Conservation (phyloP, 768 basidiomycete genomes). For the Tephrocybe sp. region DNA sequence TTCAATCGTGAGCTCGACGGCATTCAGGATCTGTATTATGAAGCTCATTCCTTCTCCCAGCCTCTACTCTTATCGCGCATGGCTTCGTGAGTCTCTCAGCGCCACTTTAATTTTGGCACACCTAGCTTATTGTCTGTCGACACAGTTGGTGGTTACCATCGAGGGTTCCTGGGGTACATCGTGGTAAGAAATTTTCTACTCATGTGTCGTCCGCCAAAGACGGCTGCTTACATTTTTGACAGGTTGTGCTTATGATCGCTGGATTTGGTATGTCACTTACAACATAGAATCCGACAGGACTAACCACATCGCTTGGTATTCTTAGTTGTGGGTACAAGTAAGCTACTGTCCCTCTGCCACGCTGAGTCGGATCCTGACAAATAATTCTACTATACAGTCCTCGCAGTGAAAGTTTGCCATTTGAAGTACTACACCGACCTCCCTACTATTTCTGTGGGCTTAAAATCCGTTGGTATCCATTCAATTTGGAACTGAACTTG, state of each 20-base stretch:
- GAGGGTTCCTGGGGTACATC: constrained; percentile 34
- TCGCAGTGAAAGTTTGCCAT: constrained; percentile 23
- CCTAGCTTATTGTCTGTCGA: neutral
- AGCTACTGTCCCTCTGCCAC: no score
- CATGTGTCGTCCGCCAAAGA: neutral
- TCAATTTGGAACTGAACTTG: neutral
- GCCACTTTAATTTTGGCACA: neutral
- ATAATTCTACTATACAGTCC: constrained; percentile 27
- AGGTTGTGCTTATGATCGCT: constrained; percentile 34
- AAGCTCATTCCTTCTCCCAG: constrained; percentile 22
- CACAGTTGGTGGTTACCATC: constrained; percentile 37
- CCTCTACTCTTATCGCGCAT: constrained; percentile 45
- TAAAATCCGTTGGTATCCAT: neutral
- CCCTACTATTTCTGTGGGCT: neutral
- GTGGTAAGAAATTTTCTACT: constrained; percentile 25
- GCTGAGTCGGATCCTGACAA: no score
- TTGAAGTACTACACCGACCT: neutral
- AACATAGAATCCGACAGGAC: constrained; percentile 13
- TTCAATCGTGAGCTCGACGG: constrained; percentile 36
- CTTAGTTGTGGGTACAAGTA: no score
- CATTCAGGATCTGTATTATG: neutral
- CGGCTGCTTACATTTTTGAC: constrained; percentile 3
- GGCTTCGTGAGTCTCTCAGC: constrained; percentile 39
- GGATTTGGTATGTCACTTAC: constrained; percentile 34
- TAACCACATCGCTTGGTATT: neutral